A percentile compares a stretch with the other conserved stretches of the same genome.
phyloP scores from a whole-genome alignment of 2,329 filamentous ascomycete species.

The Fusarium guadeloupense region DNA sequence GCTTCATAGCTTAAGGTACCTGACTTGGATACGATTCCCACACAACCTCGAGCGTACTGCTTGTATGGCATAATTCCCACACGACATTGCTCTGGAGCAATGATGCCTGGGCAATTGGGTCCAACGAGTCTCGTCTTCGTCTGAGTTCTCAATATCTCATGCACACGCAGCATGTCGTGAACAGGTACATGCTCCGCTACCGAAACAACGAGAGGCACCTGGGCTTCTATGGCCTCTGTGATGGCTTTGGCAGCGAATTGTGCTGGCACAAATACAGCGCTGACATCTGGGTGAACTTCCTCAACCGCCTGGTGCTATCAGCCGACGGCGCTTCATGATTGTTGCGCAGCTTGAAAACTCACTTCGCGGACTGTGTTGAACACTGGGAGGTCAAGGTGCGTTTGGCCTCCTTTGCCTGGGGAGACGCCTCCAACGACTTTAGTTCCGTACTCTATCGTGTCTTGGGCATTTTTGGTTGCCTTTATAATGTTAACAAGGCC shows the following conservation, averaged over 20 bases:
- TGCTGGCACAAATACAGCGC: constrained; percentile 78
- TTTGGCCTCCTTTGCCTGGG: constrained; percentile 47
- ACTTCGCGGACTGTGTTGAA: constrained; percentile 49
- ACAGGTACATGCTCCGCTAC: constrained; percentile 84
- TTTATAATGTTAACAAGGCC: constrained; percentile 16
- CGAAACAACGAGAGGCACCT: constrained; percentile 79
- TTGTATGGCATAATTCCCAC: constrained; percentile 55
- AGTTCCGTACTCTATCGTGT: constrained; percentile 52
- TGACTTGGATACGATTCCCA: constrained; percentile 83
- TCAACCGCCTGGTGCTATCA: constrained; percentile 45
- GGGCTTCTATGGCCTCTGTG: constrained; percentile 78
- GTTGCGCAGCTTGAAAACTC: neutral
- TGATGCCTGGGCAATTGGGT: constrained; percentile 84
- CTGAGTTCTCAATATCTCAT: constrained; percentile 76
- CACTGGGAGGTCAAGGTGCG: constrained; percentile 49
- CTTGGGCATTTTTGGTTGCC: constrained; percentile 51
- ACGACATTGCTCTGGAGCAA: constrained; percentile 74
- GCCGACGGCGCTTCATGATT: rapidly evolving
- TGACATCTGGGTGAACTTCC: constrained; percentile 66
- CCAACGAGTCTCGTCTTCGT: constrained; percentile 77
- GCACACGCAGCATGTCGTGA: constrained; percentile 77
- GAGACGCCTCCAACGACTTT: constrained; percentile 52
- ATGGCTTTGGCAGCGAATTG: constrained; percentile 73
- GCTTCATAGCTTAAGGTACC: constrained; percentile 84
- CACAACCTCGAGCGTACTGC: constrained; percentile 63